Evolutionary conservation across 768 basidiomycete species (phyloP).

Genomic region (Leccinellum rugosiceps): DNA sequence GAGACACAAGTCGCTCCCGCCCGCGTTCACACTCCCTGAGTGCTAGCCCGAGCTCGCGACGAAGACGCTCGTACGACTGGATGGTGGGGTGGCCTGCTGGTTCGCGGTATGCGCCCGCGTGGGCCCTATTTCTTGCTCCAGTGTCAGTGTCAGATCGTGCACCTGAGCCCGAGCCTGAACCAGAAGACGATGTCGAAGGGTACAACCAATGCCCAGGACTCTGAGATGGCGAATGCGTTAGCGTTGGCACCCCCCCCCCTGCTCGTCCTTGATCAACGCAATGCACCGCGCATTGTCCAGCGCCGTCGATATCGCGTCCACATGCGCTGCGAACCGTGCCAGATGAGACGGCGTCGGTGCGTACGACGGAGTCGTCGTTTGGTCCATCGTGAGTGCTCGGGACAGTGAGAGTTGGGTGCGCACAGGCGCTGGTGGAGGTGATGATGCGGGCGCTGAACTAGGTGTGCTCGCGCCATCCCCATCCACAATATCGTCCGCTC

Average conservation of each 20-base stretch:
- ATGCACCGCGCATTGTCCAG: conserved; percentile 73
- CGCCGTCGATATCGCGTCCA: conserved; percentile 65
- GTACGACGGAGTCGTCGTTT: conserved; percentile 41
- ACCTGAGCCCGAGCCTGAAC: not conserved
- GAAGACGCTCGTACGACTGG: conserved; percentile 69
- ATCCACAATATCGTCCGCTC: conserved; percentile 46
- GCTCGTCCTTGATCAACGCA: conserved; percentile 46
- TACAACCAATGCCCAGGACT: conserved; percentile 21
- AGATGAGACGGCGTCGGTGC: conserved; percentile 73
- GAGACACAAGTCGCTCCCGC: conserved; percentile 55
- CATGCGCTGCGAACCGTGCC: conserved; percentile 67
- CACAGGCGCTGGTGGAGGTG: conserved; percentile 13
- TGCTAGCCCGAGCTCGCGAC: conserved; percentile 74
- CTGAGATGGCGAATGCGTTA: not conserved
- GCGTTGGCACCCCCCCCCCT: not conserved
- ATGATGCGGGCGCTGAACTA: not conserved
- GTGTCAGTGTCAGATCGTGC: too few relatives aligned
- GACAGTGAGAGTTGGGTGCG: conserved; percentile 13
- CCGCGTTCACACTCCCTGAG: conserved; percentile 83
- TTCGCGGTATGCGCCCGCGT: conserved; percentile 1
- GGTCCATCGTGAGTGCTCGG: conserved; percentile 5
- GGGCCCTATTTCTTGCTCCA: too few relatives aligned
- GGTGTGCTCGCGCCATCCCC: conserved; percentile 16
- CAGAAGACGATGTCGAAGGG: conserved; percentile 18
- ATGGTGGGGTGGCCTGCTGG: conserved; percentile 47